These are phyloP conservation scores for Poteriospumella lacustris DNA, from an alignment of 108 stramenopile species.

Conservation along the genomic window DNA sequence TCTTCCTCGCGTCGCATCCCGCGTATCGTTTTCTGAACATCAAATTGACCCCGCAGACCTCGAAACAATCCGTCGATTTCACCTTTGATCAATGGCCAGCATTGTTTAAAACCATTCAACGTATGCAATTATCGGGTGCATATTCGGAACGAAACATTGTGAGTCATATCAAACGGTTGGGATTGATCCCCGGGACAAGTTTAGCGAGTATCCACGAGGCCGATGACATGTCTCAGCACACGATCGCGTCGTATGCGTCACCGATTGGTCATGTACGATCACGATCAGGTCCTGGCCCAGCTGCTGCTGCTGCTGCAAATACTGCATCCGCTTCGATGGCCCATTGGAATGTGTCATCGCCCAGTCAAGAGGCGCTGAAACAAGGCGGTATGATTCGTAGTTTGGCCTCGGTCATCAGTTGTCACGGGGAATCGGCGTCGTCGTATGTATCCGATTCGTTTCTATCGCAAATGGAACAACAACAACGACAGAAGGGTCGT, in stretches of 20 bases:
- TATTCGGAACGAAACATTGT: constrained; percentile 1
- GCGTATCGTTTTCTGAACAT: constrained; percentile 14
- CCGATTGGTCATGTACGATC: too few species aligned
- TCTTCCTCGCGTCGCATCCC: background rate
- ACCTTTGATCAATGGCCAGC: constrained; percentile 8
- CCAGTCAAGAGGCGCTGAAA: background rate
- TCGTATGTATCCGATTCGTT: background rate
- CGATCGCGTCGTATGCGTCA: too few species aligned
- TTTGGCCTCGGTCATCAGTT: background rate
- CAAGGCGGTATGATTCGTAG: background rate
- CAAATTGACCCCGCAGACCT: constrained; percentile 17
- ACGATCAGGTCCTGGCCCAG: background rate
- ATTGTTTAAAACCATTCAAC: constrained; percentile 10
- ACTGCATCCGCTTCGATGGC: too few species aligned
- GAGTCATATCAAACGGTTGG: too few species aligned
- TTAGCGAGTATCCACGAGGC: too few species aligned
- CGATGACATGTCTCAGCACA: too few species aligned
- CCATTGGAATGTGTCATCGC: too few species aligned
- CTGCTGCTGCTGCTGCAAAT: background rate
- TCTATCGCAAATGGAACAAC: background rate
- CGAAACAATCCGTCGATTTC: constrained; percentile 1
- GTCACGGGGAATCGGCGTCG: background rate
- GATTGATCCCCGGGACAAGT: too few species aligned
- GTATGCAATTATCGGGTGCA: constrained; percentile 8
- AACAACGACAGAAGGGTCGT: background rate